Conservation (phyloP, 2,329 filamentous ascomycete genomes). For the Fonsecaea pedrosoi region DNA sequence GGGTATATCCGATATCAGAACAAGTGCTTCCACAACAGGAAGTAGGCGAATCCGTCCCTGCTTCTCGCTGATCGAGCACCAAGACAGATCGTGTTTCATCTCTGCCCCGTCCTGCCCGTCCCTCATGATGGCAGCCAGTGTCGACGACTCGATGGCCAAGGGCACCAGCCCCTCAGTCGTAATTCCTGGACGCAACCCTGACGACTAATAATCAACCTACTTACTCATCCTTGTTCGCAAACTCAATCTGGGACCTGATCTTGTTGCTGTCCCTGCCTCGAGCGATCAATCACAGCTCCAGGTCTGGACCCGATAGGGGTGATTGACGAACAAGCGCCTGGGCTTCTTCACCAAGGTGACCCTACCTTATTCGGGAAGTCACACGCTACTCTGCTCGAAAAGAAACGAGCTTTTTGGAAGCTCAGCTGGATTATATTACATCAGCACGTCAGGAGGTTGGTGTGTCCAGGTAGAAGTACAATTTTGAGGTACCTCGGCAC, state of each 20-base stretch:
- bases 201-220: background rate
- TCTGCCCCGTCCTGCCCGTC: background rate
- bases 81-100: background rate
- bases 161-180: background rate
- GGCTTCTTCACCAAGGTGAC: background rate
- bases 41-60: background rate
- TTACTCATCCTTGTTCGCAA: conserved; percentile 3
- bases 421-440: background rate
- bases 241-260: conserved; percentile 1
- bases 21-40: background rate
- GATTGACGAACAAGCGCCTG: background rate
- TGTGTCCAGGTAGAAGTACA: background rate
- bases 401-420: background rate
- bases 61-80: background rate
- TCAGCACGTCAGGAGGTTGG: background rate
- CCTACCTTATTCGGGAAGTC: background rate
- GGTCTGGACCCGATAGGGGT: background rate
- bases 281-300: background rate
- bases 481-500: background rate
- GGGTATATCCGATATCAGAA: background rate
- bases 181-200: background rate
- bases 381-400: background rate
- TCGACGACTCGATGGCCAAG: background rate
- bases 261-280: background rate
- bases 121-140: background rate